These are phyloP conservation scores for Arachnomyces sp. DNA, from an alignment of 2,329 filamentous ascomycete species.

Conservation along the genomic window DNA sequence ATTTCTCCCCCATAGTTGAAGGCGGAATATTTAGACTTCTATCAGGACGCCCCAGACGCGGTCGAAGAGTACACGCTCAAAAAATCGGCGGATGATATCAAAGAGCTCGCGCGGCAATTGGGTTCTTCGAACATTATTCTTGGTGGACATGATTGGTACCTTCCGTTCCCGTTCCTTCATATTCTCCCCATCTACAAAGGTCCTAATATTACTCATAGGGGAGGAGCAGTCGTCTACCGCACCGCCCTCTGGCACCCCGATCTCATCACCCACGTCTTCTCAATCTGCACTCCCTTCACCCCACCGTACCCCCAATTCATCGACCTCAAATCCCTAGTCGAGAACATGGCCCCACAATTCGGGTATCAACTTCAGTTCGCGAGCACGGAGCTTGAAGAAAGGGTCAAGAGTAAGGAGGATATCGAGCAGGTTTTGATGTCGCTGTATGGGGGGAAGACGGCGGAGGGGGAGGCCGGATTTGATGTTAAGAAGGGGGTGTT, in stretches of 20 bases:
- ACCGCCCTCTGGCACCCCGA: conserved; percentile 64
- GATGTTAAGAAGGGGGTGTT: conserved; percentile 53
- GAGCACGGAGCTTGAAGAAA: conserved; percentile 56
- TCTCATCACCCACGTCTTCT: conserved; percentile 66
- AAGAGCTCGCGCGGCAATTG: conserved; percentile 56
- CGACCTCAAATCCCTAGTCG: conserved; percentile 53
- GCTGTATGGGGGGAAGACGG: conserved; percentile 59
- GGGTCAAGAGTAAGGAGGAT: conserved; percentile 49
- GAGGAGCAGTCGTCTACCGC: conserved; percentile 68
- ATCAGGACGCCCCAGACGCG: conserved; percentile 37
- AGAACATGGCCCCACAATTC: conserved; percentile 56
- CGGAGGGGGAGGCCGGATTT: conserved; percentile 51
- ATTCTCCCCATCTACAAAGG: conserved; percentile 1
- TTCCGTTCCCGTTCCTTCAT: background rate
- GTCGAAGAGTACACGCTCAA: conserved; percentile 67
- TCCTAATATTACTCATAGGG: conserved; percentile 41
- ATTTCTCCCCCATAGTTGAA: background rate
- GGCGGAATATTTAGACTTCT: background rate
- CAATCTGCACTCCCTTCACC: conserved; percentile 68
- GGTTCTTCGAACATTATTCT: conserved; percentile 58
- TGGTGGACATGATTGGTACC: conserved; percentile 77
- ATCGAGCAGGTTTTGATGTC: conserved; percentile 63
- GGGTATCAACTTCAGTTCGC: conserved; percentile 76
- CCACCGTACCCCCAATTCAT: conserved; percentile 47
- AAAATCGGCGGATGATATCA: conserved; percentile 65